Evolutionary conservation across 179 eudicot genomes (phyloP).

Genomic region (Beta lomatogona): DNA sequence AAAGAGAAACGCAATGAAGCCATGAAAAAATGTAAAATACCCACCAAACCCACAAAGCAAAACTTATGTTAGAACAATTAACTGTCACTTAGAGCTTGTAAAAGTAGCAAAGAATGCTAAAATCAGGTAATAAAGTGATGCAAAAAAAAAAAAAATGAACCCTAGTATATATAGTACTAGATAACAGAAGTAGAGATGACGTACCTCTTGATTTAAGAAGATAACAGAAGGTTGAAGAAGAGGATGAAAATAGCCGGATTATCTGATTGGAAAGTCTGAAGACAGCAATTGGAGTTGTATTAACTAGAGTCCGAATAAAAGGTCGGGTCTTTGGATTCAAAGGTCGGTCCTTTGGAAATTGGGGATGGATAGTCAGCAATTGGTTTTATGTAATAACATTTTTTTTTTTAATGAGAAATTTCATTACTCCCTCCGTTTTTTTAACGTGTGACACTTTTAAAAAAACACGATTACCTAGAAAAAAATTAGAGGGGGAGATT

Average conservation of each 20-base stretch:
- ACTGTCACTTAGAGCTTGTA: constrained; percentile 10
- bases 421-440: too few relatives aligned
- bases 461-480: too few relatives aligned
- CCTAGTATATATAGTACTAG: background rate
- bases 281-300: background rate
- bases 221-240: constrained; percentile 34
- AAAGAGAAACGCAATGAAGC: constrained; percentile 35
- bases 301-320: background rate
- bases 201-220: constrained; percentile 33
- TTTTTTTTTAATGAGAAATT: too few relatives aligned
- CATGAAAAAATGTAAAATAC: constrained; percentile 41
- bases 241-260: constrained; percentile 33
- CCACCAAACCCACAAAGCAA: constrained; percentile 26
- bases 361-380: too few relatives aligned
- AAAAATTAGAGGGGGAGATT: too few relatives aligned
- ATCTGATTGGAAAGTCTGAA: constrained; percentile 16
- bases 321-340: too few relatives aligned
- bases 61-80: background rate
- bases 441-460: too few relatives aligned
- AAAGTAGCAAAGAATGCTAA: constrained; percentile 5
- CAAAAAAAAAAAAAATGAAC: background rate
- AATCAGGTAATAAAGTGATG: background rate
- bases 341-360: too few relatives aligned
- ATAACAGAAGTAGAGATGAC: constrained; percentile 5
- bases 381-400: too few relatives aligned